These are phyloP conservation scores for Hirsutella thompsonii DNA, from an alignment of 2,329 filamentous ascomycete species.

Conservation along the genomic window DNA sequence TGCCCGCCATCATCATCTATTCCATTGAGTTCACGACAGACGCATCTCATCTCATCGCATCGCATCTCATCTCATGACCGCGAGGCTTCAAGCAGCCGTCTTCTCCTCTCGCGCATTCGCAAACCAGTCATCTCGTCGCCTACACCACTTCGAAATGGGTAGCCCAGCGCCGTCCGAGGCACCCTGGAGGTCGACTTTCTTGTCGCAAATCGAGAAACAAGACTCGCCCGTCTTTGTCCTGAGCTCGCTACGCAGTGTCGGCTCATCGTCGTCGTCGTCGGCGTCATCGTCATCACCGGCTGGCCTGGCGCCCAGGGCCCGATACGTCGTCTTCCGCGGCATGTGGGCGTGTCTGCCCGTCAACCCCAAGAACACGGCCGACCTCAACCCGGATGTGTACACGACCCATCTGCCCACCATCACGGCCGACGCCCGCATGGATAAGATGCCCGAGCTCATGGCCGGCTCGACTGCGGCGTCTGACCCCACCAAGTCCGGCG, in stretches of 20 bases:
- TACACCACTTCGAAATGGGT: conserved; percentile 9
- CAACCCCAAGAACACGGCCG: conserved; percentile 61
- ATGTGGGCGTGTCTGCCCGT: conserved; percentile 64
- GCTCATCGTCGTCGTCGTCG: conserved; percentile 4
- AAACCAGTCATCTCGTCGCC: conserved; percentile 3
- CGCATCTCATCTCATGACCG: background rate
- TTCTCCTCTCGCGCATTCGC: conserved; percentile 11
- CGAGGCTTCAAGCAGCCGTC: background rate
- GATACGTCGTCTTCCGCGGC: conserved; percentile 76
- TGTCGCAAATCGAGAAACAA: conserved; percentile 36
- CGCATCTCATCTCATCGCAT: too few relatives aligned
- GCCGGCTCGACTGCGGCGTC: conserved; percentile 26
- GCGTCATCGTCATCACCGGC: too few relatives aligned
- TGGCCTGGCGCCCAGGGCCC: conserved; percentile 47
- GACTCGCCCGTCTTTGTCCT: conserved; percentile 35
- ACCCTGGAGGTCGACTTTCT: conserved; percentile 40
- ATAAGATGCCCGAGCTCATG: conserved; percentile 64
- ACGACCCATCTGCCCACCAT: conserved; percentile 70
- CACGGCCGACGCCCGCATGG: conserved; percentile 82
- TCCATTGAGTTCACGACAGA: too few relatives aligned
- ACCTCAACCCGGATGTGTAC: conserved; percentile 54
- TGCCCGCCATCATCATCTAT: too few relatives aligned
- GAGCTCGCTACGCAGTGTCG: conserved; percentile 29
- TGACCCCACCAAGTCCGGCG: conserved; percentile 28
- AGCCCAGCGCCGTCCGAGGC: conserved; percentile 20